These are phyloP conservation scores for Coccomyxa sp. DNA, from an alignment of 139 green algal genomes.

Conservation along the genomic window DNA sequence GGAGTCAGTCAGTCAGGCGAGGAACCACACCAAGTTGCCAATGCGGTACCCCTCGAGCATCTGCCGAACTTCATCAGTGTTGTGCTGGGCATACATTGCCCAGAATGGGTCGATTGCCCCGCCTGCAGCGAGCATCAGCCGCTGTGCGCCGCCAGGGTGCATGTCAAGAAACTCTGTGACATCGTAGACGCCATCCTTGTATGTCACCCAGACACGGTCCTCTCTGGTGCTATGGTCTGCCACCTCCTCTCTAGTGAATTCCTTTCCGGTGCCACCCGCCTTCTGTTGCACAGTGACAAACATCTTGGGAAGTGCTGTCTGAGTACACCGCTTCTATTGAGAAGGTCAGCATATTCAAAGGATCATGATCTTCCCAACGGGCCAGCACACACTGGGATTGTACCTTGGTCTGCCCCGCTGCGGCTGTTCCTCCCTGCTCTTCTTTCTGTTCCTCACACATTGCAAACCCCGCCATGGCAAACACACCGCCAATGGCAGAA, in stretches of 20 bases:
- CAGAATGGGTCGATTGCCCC: constrained; percentile 84
- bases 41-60: constrained; percentile 80
- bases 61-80: constrained; percentile 48
- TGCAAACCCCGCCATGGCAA: too few relatives aligned
- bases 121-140: constrained; percentile 83
- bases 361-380: too few relatives aligned
- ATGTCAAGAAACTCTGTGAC: constrained; percentile 57
- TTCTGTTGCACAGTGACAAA: constrained; percentile 10
- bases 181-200: constrained; percentile 85
- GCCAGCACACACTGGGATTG: too few relatives aligned
- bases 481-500: too few relatives aligned
- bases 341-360: too few relatives aligned
- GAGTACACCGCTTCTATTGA: too few relatives aligned
- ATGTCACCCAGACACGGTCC: constrained; percentile 81
- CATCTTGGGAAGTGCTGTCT: too few relatives aligned
- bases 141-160: constrained; percentile 54
- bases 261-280: background rate
- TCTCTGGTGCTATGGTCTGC: constrained; percentile 62
- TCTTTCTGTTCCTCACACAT: too few relatives aligned
- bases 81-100: constrained; percentile 82
- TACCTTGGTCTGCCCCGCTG: too few relatives aligned
- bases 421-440: too few relatives aligned
- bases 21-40: constrained; percentile 48
- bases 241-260: constrained; percentile 55
- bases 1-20: background rate